phyloP scores from a whole-genome alignment of 305 asterid genomes.

The Vinca major region DNA sequence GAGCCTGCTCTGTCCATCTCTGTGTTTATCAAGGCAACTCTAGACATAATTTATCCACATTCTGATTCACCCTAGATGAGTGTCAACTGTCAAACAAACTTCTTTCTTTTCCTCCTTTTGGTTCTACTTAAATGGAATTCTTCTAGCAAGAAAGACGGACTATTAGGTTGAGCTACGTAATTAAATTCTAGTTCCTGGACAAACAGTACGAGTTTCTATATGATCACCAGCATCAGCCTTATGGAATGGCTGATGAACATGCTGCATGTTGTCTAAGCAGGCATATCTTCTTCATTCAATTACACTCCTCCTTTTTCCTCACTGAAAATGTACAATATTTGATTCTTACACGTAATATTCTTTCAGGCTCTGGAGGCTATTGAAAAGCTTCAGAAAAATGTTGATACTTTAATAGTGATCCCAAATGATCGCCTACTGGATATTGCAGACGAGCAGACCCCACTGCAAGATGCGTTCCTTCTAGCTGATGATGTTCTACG shows the following conservation, averaged over 20 bases:
- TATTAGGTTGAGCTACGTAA: not conserved
- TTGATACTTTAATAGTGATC: constrained; percentile 88
- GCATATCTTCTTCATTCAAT: not conserved
- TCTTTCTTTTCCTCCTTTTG: not conserved
- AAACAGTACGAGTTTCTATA: not conserved
- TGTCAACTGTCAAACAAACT: not conserved
- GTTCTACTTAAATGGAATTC: not conserved
- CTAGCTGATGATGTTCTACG: constrained; percentile 94
- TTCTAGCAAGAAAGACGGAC: not conserved
- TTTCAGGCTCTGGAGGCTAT: constrained; percentile 89
- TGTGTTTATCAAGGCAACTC: not conserved
- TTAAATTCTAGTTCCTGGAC: not conserved
- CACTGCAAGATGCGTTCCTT: constrained; percentile 95
- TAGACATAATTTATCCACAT: not conserved
- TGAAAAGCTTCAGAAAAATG: constrained; percentile 87
- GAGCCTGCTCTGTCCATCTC: not conserved
- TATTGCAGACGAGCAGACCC: constrained; percentile 83
- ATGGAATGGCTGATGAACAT: too few species aligned
- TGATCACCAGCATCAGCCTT: not conserved
- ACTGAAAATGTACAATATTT: not conserved
- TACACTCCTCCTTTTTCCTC: not conserved
- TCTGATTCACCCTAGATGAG: not conserved
- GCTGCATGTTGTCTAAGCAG: not conserved
- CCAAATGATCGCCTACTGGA: constrained; percentile 92
- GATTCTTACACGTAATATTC: not conserved